Evolutionary conservation across 305 asterid genomes (phyloP), one percentile per base, ranked within the genome.

Genomic region (Salvia sclarea): DNA sequence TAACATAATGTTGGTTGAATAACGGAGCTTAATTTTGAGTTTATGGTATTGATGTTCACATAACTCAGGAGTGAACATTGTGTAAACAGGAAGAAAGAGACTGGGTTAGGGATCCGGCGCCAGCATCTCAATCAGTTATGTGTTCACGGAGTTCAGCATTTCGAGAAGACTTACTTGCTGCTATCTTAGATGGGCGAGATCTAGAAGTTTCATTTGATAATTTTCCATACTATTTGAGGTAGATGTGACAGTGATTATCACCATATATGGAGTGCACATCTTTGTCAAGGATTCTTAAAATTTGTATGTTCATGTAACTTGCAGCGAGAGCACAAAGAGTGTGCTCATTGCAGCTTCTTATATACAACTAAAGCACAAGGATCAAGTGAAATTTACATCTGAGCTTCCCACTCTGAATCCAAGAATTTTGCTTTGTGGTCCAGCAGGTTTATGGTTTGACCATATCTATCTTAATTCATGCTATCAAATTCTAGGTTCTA

Each of bases 201-300:
- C 57, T 86, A 31, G 92, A 88, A 28, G 91, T 91, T 80, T 78
- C 96, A 68, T 91, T 88, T 76, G 97, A 91, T 73, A 70, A 84
- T 75, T 91, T 91, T 77, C 97, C 97, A 13, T 91, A 91, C 79
- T 88, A 91, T 76, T 83, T 91, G 71, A 86, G 96, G 97, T 91
- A 74, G 50, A 73, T 54, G 24, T 47, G 31, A 47, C 60, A 16
- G 63, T 67, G 55, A 49, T 61, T 33, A 55, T 54, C 8, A 30
- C 44, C 72, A 64, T 66, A 58, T 68, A 20, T 49, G 54, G 35
- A 14, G 30, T 9, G 24, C 70, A 38, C 55, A 45, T 66, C 33
- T 33, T 75, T 41, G 30, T 76, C 47, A 31, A 21, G 57, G 50
- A 69, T 18, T 71, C 61, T 28, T 54, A n/a, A 57, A 61, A 43